phyloP scores from a whole-genome alignment of 2,329 filamentous ascomycete genomes.

The Scytalidium sp. region DNA sequence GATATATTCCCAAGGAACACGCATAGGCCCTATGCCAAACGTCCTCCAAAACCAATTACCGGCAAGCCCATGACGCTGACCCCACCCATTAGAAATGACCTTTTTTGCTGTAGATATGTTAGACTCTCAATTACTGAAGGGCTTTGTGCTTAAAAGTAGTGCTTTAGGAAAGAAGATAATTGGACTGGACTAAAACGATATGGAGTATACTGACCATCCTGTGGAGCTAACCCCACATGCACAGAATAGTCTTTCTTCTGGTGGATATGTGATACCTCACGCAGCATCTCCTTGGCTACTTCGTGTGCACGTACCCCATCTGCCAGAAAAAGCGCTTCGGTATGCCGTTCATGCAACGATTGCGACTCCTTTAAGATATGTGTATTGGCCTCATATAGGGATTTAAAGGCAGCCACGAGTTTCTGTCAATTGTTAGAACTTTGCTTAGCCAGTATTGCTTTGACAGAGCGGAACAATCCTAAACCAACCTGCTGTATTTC shows the following conservation, averaged over 20 bases:
- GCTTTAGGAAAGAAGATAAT: too few species aligned
- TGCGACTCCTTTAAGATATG: neutral
- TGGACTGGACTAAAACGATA: too few species aligned
- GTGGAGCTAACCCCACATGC: slow-evolving; percentile 9
- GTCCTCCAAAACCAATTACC: neutral
- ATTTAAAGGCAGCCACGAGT: neutral
- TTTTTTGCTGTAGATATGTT: slow-evolving; percentile 3
- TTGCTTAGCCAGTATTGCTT: too few species aligned
- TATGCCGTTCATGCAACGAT: slow-evolving; percentile 3
- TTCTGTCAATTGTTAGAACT: too few species aligned
- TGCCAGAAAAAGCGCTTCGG: slow-evolving; percentile 1
- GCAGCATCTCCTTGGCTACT: slow-evolving; percentile 1
- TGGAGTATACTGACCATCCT: slow-evolving; percentile 3
- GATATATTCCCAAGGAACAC: neutral
- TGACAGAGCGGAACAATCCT: too few species aligned
- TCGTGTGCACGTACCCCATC: neutral
- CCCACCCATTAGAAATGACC: slow-evolving; percentile 15
- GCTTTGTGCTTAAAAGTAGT: too few species aligned
- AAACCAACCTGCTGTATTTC: neutral
- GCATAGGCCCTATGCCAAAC: too few species aligned
- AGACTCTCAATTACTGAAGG: too few species aligned
- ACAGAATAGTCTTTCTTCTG: slow-evolving; percentile 8
- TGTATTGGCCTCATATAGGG: neutral
- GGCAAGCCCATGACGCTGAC: slow-evolving; percentile 6
- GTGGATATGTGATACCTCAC: slow-evolving; percentile 10